Evolutionary conservation across 768 basidiomycete genomes (phyloP), one percentile per base, ranked within the genome.

Genomic region (Suillus occidentalis): DNA sequence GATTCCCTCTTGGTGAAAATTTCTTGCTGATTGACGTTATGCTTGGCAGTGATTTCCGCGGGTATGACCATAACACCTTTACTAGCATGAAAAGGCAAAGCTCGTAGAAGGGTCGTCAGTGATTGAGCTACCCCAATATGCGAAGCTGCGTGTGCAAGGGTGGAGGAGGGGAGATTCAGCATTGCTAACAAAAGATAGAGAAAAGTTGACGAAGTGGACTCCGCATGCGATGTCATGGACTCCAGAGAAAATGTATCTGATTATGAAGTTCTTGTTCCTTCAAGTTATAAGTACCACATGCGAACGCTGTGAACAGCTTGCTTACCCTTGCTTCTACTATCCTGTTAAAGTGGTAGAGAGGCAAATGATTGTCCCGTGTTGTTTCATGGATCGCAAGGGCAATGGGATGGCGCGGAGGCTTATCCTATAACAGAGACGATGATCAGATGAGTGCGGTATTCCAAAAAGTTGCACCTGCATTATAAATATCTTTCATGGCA

Each of bases 291-390:
- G 68, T 22, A 63, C 61, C 60, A 60, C 18, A 62, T 58, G 42
- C 58, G 10, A 52, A 25, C n/a, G 9, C 18, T n/a, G 22, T 20
- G 4, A 49, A 36, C 45, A 58, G 62, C 67, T 49, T 50, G 70
- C 88, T 47, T 70, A 95, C 93, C 73, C 93, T 84, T 37, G 94
- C 94, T 73, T 94, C 92, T 66, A 95, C 81, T 69, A 95, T 91
- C 63, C 94, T 81, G 73, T 89, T 90, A 61, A 95, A 80, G 71
- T 95, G 89, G 74, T 95, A 95, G 9, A 85, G 75, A 40, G 88
- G 86, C 49, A 93, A 71, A 66, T 83, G 83, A 31, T 78, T 75
- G 36, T 61, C 72, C 64, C 82, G 80, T 28, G 83, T 84, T 2
- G 86, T 83, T 64, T 87, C 81, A 70, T 87, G 75, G 57, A 95